Base-by-base conservation (phyloP, 768 basidiomycete species). In the Termitomyces sp. region DNA sequence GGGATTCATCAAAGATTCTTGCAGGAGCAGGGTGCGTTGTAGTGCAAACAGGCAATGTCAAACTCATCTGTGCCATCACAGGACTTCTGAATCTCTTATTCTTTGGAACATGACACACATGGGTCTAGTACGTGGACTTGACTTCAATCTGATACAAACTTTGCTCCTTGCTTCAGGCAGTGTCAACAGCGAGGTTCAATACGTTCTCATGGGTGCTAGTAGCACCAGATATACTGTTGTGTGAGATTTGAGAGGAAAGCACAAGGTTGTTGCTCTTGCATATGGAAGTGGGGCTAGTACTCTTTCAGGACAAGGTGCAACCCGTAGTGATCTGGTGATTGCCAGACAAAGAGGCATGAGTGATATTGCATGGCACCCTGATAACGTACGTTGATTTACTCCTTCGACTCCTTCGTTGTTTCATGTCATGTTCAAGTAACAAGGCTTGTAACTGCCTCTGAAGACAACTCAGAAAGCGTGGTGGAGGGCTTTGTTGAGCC, bases 321-420 rank as follows among this genome's bases (percentile, higher is more conserved):
- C 81, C 20, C 81, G 85, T 28, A 81, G 77, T 60, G 84, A 86
- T 18, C 79, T 89, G 73, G 89, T 87, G 15, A 83, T 88, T 28
- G 92, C 92, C 18, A 90, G 90, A 1, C 78, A 92, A 62, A 80
- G 95, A 54, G 95, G 95, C 2, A 95, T 98, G 92, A 98, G 96
- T 70, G 94, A 93, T 71, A 94, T 99, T 62, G 92, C 92, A 55
- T 99, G 97, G 97, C 96, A 98, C 75, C 96, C 97, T 0, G 94
- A 97, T 63, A 94, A 93, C 69, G 94, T 94, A 63, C 62, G 87
- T 79, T n/a, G 33, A 22, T 28, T 12, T 49, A 18, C 49, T 45
- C 50, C 9, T 11, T 57, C 18, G 4, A 15, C 12, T 57, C 13
- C 35, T 53, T n/a, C 50, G 54, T 24, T 4, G 20, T 22, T 65